phyloP scores from a whole-genome alignment of 2,329 filamentous ascomycete species.

The Cordyceps cicadae region DNA sequence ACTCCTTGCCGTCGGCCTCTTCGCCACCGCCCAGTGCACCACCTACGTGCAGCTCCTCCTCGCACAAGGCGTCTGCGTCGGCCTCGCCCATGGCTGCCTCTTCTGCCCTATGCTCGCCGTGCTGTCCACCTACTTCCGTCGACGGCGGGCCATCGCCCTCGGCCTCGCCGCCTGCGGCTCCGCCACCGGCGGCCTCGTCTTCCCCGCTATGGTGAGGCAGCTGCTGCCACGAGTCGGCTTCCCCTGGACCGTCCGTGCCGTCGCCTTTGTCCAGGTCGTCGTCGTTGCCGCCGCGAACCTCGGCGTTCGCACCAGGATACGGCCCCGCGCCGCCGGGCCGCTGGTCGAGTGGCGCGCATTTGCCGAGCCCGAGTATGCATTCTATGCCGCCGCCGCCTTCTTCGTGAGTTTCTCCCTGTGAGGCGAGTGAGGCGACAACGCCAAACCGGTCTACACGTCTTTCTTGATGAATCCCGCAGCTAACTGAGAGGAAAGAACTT shows the following conservation, averaged over 20 bases:
- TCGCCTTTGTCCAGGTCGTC: slow-evolving; percentile 50
- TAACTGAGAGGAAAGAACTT: slow-evolving; percentile 29
- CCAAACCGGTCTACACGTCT: too few relatives aligned
- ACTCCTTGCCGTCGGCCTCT: slow-evolving; percentile 39
- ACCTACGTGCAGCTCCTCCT: slow-evolving; percentile 50
- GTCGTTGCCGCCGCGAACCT: slow-evolving; percentile 31
- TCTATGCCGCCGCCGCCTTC: slow-evolving; percentile 29
- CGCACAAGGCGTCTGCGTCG: slow-evolving; percentile 48
- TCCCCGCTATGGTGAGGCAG: slow-evolving; percentile 32
- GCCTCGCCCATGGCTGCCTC: slow-evolving; percentile 52
- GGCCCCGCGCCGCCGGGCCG: slow-evolving; percentile 31
- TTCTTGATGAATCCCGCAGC: too few relatives aligned
- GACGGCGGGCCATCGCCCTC: slow-evolving; percentile 49
- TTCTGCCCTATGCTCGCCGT: slow-evolving; percentile 59
- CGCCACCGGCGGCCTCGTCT: slow-evolving; percentile 51
- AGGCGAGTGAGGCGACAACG: too few relatives aligned
- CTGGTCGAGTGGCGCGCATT: slow-evolving; percentile 39
- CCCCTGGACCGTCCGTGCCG: slow-evolving; percentile 48
- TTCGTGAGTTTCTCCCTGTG: slow-evolving; percentile 17
- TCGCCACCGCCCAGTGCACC: slow-evolving; percentile 36
- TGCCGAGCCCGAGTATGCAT: slow-evolving; percentile 27
- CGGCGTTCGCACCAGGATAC: slow-evolving; percentile 33
- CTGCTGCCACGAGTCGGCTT: slow-evolving; percentile 26
- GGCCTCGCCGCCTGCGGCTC: slow-evolving; percentile 54
- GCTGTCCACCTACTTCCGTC: slow-evolving; percentile 57